A percentile compares a stretch with the other conserved stretches of the same genome.
Evolutionary conservation across 208 protist genomes (phyloP).

Genomic region (Leishmania guyanensis): DNA sequence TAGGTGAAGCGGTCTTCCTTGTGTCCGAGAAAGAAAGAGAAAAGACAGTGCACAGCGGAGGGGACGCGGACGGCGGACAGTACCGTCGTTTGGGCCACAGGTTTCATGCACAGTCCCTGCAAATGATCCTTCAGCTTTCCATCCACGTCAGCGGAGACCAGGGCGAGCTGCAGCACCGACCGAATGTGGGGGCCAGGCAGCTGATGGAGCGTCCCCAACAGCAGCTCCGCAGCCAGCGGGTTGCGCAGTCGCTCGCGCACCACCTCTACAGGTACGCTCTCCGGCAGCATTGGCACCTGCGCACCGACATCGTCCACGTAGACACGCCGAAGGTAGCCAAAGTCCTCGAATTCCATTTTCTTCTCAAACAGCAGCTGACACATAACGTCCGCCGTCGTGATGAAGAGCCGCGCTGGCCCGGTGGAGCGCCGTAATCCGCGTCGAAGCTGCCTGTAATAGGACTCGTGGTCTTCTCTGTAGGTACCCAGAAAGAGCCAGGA

Average conservation of each 20-base stretch:
- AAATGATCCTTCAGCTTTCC: slow-evolving; percentile 69
- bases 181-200: slow-evolving; percentile 81
- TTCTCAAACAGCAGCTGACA: slow-evolving; percentile 83
- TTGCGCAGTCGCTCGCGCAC: slow-evolving; percentile 73
- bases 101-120: slow-evolving; percentile 79
- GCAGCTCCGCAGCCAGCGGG: slow-evolving; percentile 68
- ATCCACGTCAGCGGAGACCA: slow-evolving; percentile 80
- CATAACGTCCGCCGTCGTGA: slow-evolving; percentile 84
- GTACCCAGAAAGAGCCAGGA: slow-evolving; percentile 71
- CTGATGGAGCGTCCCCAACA: slow-evolving; percentile 86
- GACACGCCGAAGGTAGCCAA: slow-evolving; percentile 83
- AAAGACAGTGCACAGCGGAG: slow-evolving; percentile 81
- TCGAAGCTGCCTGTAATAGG: slow-evolving; percentile 51
- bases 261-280: slow-evolving; percentile 45
- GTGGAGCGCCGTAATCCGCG: slow-evolving; percentile 32
- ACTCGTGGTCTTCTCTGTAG: slow-evolving; percentile 56
- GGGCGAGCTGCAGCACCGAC: slow-evolving; percentile 80
- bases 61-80: slow-evolving; percentile 71
- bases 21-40: slow-evolving; percentile 58
- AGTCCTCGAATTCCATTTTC: slow-evolving; percentile 85
- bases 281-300: slow-evolving; percentile 65
- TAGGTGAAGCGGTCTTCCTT: slow-evolving; percentile 51
- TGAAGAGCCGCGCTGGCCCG: slow-evolving; percentile 65
- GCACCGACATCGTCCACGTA: slow-evolving; percentile 83
- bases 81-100: slow-evolving; percentile 66